Evolutionary conservation across 179 eudicot species (phyloP).

Genomic region (Pouteria campechiana): DNA sequence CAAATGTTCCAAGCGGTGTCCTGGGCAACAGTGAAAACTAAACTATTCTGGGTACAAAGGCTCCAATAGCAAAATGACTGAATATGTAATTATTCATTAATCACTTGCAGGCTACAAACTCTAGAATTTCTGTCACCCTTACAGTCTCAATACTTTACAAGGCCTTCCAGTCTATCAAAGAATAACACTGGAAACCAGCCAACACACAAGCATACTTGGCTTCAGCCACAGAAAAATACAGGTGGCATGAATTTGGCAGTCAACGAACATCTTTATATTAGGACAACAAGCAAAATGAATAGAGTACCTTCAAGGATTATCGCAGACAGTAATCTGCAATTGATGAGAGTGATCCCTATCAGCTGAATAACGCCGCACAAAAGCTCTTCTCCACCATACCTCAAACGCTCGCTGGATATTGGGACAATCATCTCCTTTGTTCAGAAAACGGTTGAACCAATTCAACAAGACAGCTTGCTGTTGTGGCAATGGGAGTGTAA

Average conservation of each 20-base stretch:
- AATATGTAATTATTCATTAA: too few relatives aligned
- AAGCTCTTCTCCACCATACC: conserved; percentile 96
- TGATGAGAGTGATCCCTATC: conserved; percentile 41
- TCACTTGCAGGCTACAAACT: too few relatives aligned
- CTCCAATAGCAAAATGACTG: too few relatives aligned
- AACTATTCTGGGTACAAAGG: too few relatives aligned
- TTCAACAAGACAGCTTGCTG: conserved; percentile 63
- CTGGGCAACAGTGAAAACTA: too few relatives aligned
- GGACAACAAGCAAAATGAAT: neutral
- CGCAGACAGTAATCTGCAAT: conserved; percentile 69
- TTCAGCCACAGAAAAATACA: neutral
- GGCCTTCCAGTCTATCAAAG: too few relatives aligned
- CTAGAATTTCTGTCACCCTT: too few relatives aligned
- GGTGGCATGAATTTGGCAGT: conserved; percentile 3
- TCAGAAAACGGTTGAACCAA: conserved; percentile 83
- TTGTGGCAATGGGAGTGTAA: conserved; percentile 65
- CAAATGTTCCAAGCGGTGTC: too few relatives aligned
- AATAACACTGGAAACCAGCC: too few relatives aligned
- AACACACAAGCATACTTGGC: neutral
- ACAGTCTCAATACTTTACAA: too few relatives aligned
- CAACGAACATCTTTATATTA: conserved; percentile 2
- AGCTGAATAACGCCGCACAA: conserved; percentile 47
- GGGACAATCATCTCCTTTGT: conserved; percentile 90
- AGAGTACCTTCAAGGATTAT: conserved; percentile 31
- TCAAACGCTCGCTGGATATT: conserved; percentile 92